A percentile compares a stretch with the other conserved stretches of the same genome.
Evolutionary conservation across 495 filamentous ascomycete genomes (phyloP).

Genomic region (Talaromyces borbonicus): DNA sequence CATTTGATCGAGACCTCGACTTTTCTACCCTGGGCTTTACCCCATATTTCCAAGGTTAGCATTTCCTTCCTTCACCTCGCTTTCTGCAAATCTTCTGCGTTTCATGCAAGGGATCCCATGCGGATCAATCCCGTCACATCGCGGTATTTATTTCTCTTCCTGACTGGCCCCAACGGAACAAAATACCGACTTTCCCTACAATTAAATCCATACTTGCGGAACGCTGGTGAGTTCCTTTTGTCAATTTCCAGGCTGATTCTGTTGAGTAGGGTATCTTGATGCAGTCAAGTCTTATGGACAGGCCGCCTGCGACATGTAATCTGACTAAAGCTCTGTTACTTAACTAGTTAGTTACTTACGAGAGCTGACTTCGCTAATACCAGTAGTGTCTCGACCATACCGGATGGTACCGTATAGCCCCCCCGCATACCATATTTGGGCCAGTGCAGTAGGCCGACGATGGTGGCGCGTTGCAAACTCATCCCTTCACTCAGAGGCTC

Average conservation of each 20-base stretch:
- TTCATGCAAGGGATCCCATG: conserved; percentile 6
- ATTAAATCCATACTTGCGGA: too few relatives aligned
- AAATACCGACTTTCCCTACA: too few relatives aligned
- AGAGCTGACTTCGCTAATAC: too few relatives aligned
- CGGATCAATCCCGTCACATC: neutral
- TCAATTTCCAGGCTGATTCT: too few relatives aligned
- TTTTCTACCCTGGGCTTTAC: neutral
- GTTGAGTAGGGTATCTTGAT: too few relatives aligned
- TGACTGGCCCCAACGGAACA: neutral
- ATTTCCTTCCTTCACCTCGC: neutral
- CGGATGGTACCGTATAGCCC: neutral
- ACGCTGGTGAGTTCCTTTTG: too few relatives aligned
- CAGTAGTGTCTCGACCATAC: neutral
- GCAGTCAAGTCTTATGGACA: too few relatives aligned
- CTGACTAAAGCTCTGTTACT: too few relatives aligned
- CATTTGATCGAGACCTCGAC: too few relatives aligned
- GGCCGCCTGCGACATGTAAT: too few relatives aligned
- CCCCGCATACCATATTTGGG: conserved; percentile 4
- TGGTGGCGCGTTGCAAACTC: neutral
- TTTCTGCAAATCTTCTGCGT: neutral
- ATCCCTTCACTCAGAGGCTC: neutral
- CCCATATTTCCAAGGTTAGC: too few relatives aligned
- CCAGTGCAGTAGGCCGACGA: neutral
- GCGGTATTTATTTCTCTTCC: neutral
- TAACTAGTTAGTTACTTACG: too few relatives aligned